A percentile compares a stretch with the other conserved stretches of the same genome.
Conservation (phyloP, 345 rosid genomes). For the Abelmoschus esculentus region DNA sequence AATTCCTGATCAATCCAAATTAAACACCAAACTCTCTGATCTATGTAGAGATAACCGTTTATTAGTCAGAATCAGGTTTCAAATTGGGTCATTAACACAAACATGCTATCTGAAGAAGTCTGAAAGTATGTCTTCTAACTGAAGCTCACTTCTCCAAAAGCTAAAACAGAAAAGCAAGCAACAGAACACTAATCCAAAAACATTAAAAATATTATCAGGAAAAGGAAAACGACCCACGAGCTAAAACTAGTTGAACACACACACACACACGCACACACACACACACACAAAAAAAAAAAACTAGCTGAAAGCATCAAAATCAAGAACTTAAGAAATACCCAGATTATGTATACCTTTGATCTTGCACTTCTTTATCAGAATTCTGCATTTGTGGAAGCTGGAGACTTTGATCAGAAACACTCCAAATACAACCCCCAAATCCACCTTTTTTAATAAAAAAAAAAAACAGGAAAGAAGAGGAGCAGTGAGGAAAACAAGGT, state of each 20-base stretch:
- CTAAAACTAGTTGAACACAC: slow-evolving; percentile 2
- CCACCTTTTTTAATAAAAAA: slow-evolving; percentile 22
- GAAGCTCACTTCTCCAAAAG: neutral
- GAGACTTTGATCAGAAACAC: neutral
- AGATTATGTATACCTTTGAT: slow-evolving; percentile 23
- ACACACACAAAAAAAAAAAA: slow-evolving; percentile 5
- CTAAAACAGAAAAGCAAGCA: neutral
- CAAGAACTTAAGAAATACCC: slow-evolving; percentile 10
- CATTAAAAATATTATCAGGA: neutral
- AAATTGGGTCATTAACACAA: neutral
- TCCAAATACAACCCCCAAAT: slow-evolving; percentile 8
- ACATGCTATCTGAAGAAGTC: neutral
- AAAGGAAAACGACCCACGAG: slow-evolving; percentile 4
- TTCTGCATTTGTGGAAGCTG: slow-evolving; percentile 19
- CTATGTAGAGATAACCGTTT: neutral
- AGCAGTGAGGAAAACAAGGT: slow-evolving; percentile 4
- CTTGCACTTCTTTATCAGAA: neutral
- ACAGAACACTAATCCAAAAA: slow-evolving; percentile 4
- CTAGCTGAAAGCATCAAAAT: slow-evolving; percentile 5
- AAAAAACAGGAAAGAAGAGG: neutral
- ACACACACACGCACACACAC: too few relatives aligned
- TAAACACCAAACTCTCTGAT: neutral
- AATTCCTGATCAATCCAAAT: neutral
- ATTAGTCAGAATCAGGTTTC: neutral
- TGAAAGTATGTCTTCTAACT: neutral